A percentile compares a stretch with the other conserved stretches of the same genome.
These are phyloP conservation scores for Talaromyces ruber DNA, from an alignment of 495 filamentous ascomycete genomes.

Conservation along the genomic window DNA sequence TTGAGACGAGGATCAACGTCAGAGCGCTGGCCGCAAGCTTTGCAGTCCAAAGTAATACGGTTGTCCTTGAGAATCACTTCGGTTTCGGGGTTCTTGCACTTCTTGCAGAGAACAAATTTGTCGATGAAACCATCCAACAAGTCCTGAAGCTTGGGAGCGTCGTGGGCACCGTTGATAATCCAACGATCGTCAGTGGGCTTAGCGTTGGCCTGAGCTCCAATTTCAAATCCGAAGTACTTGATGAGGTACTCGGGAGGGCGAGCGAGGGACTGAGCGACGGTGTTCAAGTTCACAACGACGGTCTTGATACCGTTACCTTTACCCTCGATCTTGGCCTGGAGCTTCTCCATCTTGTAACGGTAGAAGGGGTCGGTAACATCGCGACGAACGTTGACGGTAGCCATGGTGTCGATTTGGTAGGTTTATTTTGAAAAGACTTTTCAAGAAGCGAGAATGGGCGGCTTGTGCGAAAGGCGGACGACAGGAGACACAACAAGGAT, in stretches of 20 bases:
- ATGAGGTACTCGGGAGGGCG: conserved; percentile 92
- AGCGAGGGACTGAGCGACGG: conserved; percentile 84
- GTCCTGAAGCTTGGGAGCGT: conserved; percentile 91
- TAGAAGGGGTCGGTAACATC: conserved; percentile 99
- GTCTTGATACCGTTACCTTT: conserved; percentile 98
- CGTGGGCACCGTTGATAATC: conserved; percentile 99
- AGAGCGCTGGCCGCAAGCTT: conserved; percentile 89
- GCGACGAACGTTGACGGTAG: conserved; percentile 94
- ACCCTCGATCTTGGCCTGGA: conserved; percentile 98
- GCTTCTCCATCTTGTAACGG: conserved; percentile 98
- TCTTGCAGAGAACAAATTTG: conserved; percentile 98
- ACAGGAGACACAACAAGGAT: conserved; percentile 31
- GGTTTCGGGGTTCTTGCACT: conserved; percentile 99
- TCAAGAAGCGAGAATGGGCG: conserved; percentile 11
- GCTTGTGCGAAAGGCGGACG: conserved; percentile 22
- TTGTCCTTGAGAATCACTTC: conserved; percentile 90
- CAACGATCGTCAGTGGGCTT: conserved; percentile 96
- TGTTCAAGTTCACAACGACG: conserved; percentile 92
- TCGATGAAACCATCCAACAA: conserved; percentile 96
- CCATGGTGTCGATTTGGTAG: conserved; percentile 54
- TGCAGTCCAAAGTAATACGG: conserved; percentile 88
- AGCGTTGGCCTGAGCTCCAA: conserved; percentile 95
- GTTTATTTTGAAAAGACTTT: conserved; percentile 13
- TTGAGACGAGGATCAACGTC: conserved; percentile 90
- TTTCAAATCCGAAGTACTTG: conserved; percentile 99